Conservation (phyloP, 2,329 filamentous ascomycete genomes). For the Fusarium nygamai region DNA sequence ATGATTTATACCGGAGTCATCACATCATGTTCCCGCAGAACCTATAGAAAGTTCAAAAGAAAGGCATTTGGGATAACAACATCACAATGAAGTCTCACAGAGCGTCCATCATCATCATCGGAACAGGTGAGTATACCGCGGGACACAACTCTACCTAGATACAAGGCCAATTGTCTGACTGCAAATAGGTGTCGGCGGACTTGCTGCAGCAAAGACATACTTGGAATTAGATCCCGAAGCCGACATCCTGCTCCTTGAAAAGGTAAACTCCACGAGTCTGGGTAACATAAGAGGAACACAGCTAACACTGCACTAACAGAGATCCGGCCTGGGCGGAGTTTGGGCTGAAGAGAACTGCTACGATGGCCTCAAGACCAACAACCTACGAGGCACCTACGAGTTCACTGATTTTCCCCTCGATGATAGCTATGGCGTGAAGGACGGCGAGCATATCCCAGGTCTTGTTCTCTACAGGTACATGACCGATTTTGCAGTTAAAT, state of each 20-base stretch:
- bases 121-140: background rate
- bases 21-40: too few relatives aligned
- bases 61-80: accelerated
- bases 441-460: background rate
- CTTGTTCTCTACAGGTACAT: background rate
- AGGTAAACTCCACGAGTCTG: background rate
- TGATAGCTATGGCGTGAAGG: background rate
- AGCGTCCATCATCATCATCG: background rate
- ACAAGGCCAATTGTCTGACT: background rate
- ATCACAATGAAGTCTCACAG: background rate
- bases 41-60: accelerated
- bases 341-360: background rate
- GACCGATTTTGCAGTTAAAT: background rate
- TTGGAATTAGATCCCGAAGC: background rate
- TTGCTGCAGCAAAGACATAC: background rate
- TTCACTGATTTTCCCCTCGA: background rate
- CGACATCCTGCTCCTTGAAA: background rate
- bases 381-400: background rate
- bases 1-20: too few relatives aligned
- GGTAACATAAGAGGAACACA: accelerated
- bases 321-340: background rate
- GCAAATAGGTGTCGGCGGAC: background rate
- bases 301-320: background rate
- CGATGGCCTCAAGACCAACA: background rate
- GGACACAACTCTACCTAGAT: accelerated